phyloP scores from a whole-genome alignment of 306 rosid genomes.

The Malus fusca region DNA sequence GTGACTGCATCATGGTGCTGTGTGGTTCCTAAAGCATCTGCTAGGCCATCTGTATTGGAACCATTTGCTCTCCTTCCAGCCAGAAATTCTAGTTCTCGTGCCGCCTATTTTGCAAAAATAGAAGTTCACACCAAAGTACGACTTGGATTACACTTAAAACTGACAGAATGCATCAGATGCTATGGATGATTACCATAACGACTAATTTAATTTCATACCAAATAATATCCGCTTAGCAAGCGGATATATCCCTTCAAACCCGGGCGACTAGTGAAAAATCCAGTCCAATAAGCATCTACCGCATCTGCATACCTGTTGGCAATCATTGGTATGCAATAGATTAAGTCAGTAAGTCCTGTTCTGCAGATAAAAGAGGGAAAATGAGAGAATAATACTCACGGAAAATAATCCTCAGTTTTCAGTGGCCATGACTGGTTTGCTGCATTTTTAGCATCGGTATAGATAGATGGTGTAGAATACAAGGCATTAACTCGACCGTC shows the following conservation, averaged over 20 bases:
- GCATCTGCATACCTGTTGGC: conserved; percentile 69
- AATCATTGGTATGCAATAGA: conserved; percentile 8
- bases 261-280: conserved; percentile 73
- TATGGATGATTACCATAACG: background rate
- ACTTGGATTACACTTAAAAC: too few species aligned
- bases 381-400: conserved; percentile 37
- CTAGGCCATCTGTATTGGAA: conserved; percentile 42
- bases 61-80: conserved; percentile 35
- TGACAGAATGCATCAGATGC: background rate
- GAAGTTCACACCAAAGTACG: background rate
- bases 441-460: conserved; percentile 68
- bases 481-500: conserved; percentile 84
- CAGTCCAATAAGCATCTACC: conserved; percentile 73
- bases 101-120: conserved; percentile 39
- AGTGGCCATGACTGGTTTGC: conserved; percentile 78
- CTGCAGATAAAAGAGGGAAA: background rate
- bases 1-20: conserved; percentile 88
- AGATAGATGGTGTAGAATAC: conserved; percentile 88
- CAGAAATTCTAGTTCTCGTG: conserved; percentile 67
- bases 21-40: conserved; percentile 72
- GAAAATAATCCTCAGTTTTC: conserved; percentile 85
- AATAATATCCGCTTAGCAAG: conserved; percentile 64
- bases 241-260: conserved; percentile 72
- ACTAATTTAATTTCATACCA: conserved; percentile 42
- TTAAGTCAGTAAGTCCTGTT: background rate